Evolutionary conservation across 148 eudicot genomes (phyloP), one percentile per base, ranked within the genome.

Genomic region (Nepenthes mirabilis): DNA sequence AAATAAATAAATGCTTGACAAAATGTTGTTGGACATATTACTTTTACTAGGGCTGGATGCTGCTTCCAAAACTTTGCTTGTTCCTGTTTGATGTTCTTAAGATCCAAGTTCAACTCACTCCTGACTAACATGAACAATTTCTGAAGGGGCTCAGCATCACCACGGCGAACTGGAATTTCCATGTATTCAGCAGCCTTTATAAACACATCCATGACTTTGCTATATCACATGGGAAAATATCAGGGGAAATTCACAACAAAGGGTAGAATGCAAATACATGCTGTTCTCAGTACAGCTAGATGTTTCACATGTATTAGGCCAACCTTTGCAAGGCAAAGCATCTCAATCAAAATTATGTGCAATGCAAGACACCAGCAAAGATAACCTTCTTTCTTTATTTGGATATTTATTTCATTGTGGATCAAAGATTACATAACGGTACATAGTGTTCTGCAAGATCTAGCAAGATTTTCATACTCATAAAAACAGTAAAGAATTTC

Each of bases 41-140:
- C 72, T 67, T 69, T 69, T 47, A 63, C 65, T 37, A 62, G 58
- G 13, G 67, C 56, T 37, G 72, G 72, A 51, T 69, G 67, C 63
- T 69, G 60, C 67, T 69, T 63, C 72, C 72, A 69, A 59, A 47
- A 63, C 72, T 45, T 57, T 33, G 72, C 63, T 63, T 69, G 72
- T 57, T 56, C 59, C 14, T 69, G 72, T 54, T 69, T 51, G 47
- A 56, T 56, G 47, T 69, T 64, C 54, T 62, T 63, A 2, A 58
- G 67, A 11, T 69, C 72, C 50, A 69, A 57, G 52, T 69, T 69
- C 52, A 69, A 69, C 62, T 69, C 72, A 56, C 72, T 63, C 58
- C 49, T 62, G 32, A 69, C 67, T 43, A 52, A 57, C 65, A 58
- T 11, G 14, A 62, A 62, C 12, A 69, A 9, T 34, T 69, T 69